Evolutionary conservation across 441 rosid species (phyloP).

Genomic region (Eruca vesicaria): DNA sequence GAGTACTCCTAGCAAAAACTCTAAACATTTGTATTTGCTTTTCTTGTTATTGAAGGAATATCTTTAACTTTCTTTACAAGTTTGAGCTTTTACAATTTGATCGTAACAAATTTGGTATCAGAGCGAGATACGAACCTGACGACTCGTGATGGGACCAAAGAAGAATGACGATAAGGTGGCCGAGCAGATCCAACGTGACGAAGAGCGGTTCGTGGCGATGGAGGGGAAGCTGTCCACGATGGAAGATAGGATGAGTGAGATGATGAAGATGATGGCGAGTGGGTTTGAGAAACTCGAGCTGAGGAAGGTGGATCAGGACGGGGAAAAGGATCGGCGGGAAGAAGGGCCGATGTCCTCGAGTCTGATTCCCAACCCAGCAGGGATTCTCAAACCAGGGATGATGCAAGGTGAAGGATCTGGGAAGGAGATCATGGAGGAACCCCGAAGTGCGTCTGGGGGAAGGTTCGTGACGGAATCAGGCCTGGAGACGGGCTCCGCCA

Average conservation of each 20-base stretch:
- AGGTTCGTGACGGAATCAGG: too few species aligned
- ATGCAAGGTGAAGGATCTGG: background rate
- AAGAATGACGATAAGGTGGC: background rate
- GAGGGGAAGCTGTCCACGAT: background rate
- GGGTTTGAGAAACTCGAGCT: background rate
- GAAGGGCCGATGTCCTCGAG: background rate
- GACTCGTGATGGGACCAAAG: background rate
- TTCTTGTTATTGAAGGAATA: too few species aligned
- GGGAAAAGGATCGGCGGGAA: background rate
- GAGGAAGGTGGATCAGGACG: background rate
- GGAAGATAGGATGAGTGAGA: background rate
- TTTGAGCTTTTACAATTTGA: background rate
- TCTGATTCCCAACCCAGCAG: background rate
- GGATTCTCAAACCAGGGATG: background rate
- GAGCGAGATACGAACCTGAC: background rate
- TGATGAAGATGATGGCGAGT: background rate
- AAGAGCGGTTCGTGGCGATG: background rate
- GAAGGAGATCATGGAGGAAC: too few species aligned
- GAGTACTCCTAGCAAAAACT: too few species aligned
- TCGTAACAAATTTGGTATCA: background rate
- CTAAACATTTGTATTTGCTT: too few species aligned
- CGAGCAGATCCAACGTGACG: background rate
- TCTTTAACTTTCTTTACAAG: background rate
- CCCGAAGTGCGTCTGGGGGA: too few species aligned
- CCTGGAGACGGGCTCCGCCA: background rate